phyloP scores from a whole-genome alignment of 805 yeast species.

The Metschnikowia shivogae region DNA sequence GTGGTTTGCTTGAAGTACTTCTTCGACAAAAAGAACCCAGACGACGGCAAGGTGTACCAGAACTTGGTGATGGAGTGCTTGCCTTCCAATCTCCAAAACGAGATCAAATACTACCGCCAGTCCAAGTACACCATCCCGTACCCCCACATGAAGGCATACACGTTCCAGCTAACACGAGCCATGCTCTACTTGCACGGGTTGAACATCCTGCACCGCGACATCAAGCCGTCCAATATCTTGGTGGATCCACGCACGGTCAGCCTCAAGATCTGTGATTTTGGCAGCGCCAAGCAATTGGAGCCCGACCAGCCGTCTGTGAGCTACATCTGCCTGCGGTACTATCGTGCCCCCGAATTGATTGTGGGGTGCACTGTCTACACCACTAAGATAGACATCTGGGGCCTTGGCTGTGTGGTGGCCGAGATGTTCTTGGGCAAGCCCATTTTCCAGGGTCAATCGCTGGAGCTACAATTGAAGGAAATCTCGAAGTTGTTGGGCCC shows the following conservation, averaged over 20 bases:
- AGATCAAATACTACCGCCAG: conserved; percentile 64
- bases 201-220: conserved; percentile 80
- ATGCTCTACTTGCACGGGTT: conserved; percentile 78
- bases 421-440: conserved; percentile 92
- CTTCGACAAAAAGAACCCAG: conserved; percentile 61
- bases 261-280: conserved; percentile 80
- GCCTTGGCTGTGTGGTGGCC: conserved; percentile 93
- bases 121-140: conserved; percentile 61
- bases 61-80: conserved; percentile 84
- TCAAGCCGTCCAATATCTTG: conserved; percentile 76
- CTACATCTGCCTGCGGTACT: conserved; percentile 92
- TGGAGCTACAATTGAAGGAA: conserved; percentile 82
- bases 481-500: conserved; percentile 89
- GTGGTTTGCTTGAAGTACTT: conserved; percentile 65
- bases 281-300: conserved; percentile 77
- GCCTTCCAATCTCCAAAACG: conserved; percentile 75
- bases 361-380: conserved; percentile 86
- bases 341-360: conserved; percentile 93
- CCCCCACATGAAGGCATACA: conserved; percentile 70
- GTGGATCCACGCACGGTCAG: conserved; percentile 66
- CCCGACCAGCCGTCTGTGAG: conserved; percentile 84
- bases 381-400: conserved; percentile 95
- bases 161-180: conserved; percentile 77
- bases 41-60: conserved; percentile 66
- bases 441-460: conserved; percentile 91